Evolutionary conservation across 352 stramenopile species (phyloP), one percentile per base, ranked within the genome.

Genomic region (Phytopythium helicoides): DNA sequence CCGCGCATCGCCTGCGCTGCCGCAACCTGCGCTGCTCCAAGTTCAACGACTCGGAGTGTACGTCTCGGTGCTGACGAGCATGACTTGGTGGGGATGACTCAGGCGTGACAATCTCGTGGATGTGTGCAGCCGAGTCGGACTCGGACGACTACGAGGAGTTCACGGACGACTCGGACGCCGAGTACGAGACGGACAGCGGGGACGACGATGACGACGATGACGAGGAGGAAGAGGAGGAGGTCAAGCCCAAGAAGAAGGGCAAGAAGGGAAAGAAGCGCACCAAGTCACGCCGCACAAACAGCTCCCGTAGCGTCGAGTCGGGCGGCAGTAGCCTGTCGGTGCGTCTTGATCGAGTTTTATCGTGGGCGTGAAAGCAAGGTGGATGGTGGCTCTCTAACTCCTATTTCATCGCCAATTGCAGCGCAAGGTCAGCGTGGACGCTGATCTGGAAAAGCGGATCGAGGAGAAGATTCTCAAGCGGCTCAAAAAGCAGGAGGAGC

Each of bases 1-100:
- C 81, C 15, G 81, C 84, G n/a, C 84, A 94, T 83, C 84, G 84
- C 48, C 67, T 94, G 22, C 81, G 80, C 10, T 94, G 84, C 62
- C 76, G 81, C 21, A 94, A 94, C 52, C 64, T 94, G 51, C 82
- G 84, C 6, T 94, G 80, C 63, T 92, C 84, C 54, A 94, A 94
- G 66, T 94, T 94, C 41, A 92, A 94, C 58, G 84, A 94, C 71
- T 90, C 81, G 47, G 82, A 93, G 47, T 93, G 82, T 92, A 84
- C 47, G 81, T 66, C 36, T 22, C n/a, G 25, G 1, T 40, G 11
- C 12, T 42, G 26, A 3, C 23, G 2, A 33, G 28, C 28, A 10
- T 10, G 28, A 10, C 28, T 5, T 9, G 5, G 28, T 33, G 28
- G 28, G 28, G 28, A 33, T 33, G 28, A 9, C 28, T 33, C 28